Conservation (phyloP, 805 yeast genomes). For the Saccharomycopsis sp. region DNA sequence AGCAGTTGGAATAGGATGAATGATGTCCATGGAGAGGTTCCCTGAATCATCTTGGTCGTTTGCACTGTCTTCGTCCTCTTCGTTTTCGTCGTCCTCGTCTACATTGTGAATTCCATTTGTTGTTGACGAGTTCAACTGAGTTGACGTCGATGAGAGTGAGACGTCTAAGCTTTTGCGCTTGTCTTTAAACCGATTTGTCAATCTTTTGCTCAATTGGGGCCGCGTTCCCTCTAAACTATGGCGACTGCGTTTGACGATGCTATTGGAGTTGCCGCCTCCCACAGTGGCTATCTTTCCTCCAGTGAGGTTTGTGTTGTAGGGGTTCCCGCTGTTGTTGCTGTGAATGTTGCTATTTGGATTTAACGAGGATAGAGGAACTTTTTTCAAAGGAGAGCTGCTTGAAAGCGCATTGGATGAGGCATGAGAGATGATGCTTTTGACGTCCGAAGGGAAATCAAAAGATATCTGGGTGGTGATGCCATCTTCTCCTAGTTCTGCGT, state of each 20-base stretch:
- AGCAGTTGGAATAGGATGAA: conserved; percentile 22
- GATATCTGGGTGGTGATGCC: conserved; percentile 24
- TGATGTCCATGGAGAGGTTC: conserved; percentile 22
- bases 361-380: conserved; percentile 3
- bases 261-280: background rate
- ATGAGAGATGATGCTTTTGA: conserved; percentile 10
- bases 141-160: background rate
- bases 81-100: conserved; percentile 26
- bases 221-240: conserved; percentile 7
- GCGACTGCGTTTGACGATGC: background rate
- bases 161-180: conserved; percentile 11
- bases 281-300: background rate
- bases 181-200: conserved; percentile 8
- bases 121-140: background rate
- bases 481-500: conserved; percentile 27
- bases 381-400: conserved; percentile 7
- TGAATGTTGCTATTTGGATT: background rate
- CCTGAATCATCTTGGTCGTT: conserved; percentile 26
- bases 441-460: conserved; percentile 20
- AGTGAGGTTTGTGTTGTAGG: background rate
- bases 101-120: conserved; percentile 22
- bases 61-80: conserved; percentile 28
- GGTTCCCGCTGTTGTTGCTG: background rate
- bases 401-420: conserved; percentile 13
- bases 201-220: conserved; percentile 9